phyloP scores from a whole-genome alignment of 2,329 filamentous ascomycete genomes.

The Cladorrhinum sp. region DNA sequence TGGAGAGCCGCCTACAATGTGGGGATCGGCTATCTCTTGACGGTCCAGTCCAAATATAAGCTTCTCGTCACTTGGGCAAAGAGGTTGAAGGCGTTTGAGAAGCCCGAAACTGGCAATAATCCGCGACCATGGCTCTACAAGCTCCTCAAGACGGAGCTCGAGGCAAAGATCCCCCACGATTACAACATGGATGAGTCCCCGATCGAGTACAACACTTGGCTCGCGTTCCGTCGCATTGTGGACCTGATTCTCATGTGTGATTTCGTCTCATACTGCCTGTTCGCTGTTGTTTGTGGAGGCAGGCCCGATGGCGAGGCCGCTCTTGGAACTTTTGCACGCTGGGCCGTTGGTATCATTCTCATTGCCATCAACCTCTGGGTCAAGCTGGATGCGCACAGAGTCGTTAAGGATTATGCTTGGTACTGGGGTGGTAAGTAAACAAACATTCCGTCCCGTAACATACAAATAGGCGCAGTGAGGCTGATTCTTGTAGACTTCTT shows the following conservation, averaged over 20 bases:
- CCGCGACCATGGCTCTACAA: conserved; percentile 78
- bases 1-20: conserved; percentile 92
- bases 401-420: conserved; percentile 99
- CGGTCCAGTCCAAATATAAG: conserved; percentile 85
- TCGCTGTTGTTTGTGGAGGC: conserved; percentile 83
- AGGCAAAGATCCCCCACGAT: conserved; percentile 90
- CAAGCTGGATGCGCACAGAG: conserved; percentile 93
- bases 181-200: conserved; percentile 92
- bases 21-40: conserved; percentile 86
- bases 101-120: conserved; percentile 76
- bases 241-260: conserved; percentile 99
- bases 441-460: background rate
- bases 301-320: conserved; percentile 70
- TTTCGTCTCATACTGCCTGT: conserved; percentile 94
- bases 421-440: conserved; percentile 72
- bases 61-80: conserved; percentile 84
- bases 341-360: conserved; percentile 72
- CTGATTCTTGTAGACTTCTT: conserved; percentile 71
- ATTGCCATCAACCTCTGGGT: conserved; percentile 98
- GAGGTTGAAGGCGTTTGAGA: conserved; percentile 80
- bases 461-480: too few relatives aligned
- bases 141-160: conserved; percentile 82
- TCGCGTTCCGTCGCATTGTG: conserved; percentile 91
- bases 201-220: conserved; percentile 98
- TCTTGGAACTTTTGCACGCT: conserved; percentile 68